Evolutionary conservation across 1,139 yeast genomes (phyloP).

Genomic region (Diutina neorugosa): DNA sequence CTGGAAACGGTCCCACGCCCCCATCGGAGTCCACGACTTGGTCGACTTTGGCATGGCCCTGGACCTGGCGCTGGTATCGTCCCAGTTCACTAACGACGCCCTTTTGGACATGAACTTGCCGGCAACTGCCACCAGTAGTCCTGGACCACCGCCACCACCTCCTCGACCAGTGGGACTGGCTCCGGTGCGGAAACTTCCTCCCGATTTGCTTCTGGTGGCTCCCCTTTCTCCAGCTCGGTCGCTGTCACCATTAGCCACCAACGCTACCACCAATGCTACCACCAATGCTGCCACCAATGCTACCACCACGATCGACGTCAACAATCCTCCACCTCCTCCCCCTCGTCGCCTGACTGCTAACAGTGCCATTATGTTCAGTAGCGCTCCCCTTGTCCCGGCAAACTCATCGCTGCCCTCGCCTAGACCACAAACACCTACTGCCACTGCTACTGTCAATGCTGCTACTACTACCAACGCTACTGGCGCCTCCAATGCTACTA

Average conservation of each 20-base stretch:
- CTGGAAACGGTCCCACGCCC: slow-evolving; percentile 22
- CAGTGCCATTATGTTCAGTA: neutral
- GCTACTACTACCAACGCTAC: neutral
- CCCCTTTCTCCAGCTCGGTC: slow-evolving; percentile 26
- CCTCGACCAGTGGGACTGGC: slow-evolving; percentile 11
- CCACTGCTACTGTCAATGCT: neutral
- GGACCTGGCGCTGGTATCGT: neutral
- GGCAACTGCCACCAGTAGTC: slow-evolving; percentile 15
- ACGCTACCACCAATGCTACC: neutral
- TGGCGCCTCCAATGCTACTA: neutral
- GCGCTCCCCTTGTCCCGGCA: neutral
- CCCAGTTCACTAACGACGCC: slow-evolving; percentile 13
- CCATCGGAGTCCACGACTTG: neutral
- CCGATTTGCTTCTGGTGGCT: slow-evolving; percentile 12
- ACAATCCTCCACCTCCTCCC: neutral
- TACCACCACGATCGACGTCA: neutral
- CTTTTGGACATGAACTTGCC: slow-evolving; percentile 26
- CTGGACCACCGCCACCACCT: slow-evolving; percentile 14
- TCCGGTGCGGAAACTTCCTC: slow-evolving; percentile 11
- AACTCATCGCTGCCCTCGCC: slow-evolving; percentile 2
- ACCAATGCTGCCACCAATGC: neutral
- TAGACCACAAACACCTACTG: neutral
- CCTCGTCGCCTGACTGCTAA: neutral
- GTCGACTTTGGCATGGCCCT: neutral
- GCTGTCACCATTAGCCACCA: slow-evolving; percentile 11